Base-by-base conservation (phyloP, 1,284 basidiomycete genomes). In the Cutaneotrichosporon sp. region DNA sequence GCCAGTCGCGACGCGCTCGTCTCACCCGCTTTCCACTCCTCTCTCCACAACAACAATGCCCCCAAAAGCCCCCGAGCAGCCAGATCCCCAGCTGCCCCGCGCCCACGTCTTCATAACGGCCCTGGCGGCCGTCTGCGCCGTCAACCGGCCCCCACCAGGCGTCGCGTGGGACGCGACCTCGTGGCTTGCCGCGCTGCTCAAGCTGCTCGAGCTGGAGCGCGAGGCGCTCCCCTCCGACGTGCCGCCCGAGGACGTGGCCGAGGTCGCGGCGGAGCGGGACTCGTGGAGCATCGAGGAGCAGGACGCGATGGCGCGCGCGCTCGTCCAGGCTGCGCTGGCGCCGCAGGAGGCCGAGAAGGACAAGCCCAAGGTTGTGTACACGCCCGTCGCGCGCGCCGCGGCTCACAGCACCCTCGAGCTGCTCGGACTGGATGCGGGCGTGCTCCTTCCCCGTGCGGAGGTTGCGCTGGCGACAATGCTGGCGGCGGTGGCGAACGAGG, bases 341-440 rank as follows among this genome's bases (percentile, higher is more conserved):
- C 49, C 58, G 45, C 22, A 22, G 13, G 64, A 66, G 27, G 53
- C 69, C 16, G 54, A 54, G 11, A 66, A 67, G 33, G 56, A 60
- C 11, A 16, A 24, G 53, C 57, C 62, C 2, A 51, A 42, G 7
- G 58, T 78, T 9, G 63, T 64, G 33, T 82, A 82, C 58, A 77
- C 79, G 0, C 78, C 82, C 1, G 61, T 79, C 3, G 70, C 75
- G 5, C 73, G 80, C 5, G 74, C 77, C 0, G 68, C 79, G 49
- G 67, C 75, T 8, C 71, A 79, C 47, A 63, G 69, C 4, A 73
- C 81, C 0, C 69, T 80, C 16, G 43, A 66, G 10, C 55, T 79
- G 1, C 72, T 82, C 14, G 75, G 71, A 8, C 70, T 82, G 38
- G 65, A 72, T 0, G 60, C 70, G 1, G 58, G 62, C 6, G 56